Evolutionary conservation across 1,139 yeast genomes (phyloP), one percentile per base, ranked within the genome.

Genomic region (Suhomyces bolitotheri): DNA sequence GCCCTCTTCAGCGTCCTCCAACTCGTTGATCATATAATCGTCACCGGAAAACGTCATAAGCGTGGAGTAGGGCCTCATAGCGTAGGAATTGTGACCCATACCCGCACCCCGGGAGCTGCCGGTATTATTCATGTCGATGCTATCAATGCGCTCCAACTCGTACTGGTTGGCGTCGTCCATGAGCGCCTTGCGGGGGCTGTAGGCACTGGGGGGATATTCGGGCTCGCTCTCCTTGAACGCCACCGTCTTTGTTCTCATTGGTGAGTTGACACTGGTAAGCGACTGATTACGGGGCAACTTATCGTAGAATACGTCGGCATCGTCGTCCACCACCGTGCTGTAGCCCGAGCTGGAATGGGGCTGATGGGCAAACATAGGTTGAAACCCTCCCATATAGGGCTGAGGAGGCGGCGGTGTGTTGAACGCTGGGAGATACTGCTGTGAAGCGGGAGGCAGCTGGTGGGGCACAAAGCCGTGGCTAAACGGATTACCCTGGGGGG

Each of bases 1-100:
- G 33, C 56, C 67, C 16, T 56, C 65, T 27, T 60, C 65, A 7
- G 71, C 70, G 40, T 70, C 75, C 45, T 66, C 63, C 33, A 71
- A 49, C 11, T 69, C 64, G 44, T 71, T 71, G 25, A 69, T 61
- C 50, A 56, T 53, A 45, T 71, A 71, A 45, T 71, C 64, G 24
- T 67, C 74, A 11, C 74, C 74, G 9, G 56, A 45, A 38, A 59
- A 66, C 5, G 60, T 54, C 44, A 56, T 40, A 44, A 49, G 30
- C 35, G 47, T 47, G 29, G 58, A 48, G 43, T 48, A 53, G 3
- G 62, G 59, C 31, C 58, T 34, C 40, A 52, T 40, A 10, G 47
- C 43, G 23, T 37, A 40, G 10, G 40, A 31, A 31, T 35, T 35
- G 20, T 30, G 34, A 13, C 26, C 25, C 27, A 21, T 28, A 9